A percentile compares a stretch with the other conserved stretches of the same genome.
phyloP scores from a whole-genome alignment of 2,329 filamentous ascomycete genomes.

The Apiospora sp. region DNA sequence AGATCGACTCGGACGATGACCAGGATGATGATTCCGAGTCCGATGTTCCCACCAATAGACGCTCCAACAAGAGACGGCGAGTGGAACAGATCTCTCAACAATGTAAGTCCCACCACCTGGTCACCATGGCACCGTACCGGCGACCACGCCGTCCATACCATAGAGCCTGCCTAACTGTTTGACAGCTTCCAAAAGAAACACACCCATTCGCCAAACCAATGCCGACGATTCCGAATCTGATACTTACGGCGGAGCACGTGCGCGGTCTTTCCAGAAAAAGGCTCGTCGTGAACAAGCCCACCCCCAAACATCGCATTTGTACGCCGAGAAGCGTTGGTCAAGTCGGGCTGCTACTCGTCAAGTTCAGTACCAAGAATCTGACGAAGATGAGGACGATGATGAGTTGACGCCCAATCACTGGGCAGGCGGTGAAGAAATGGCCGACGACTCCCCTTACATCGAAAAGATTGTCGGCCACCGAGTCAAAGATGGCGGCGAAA shows the following conservation, averaged over 20 bases:
- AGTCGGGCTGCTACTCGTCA: conserved; percentile 80
- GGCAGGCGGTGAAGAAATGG: conserved; percentile 68
- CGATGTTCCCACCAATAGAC: conserved; percentile 67
- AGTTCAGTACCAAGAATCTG: conserved; percentile 72
- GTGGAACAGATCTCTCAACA: conserved; percentile 67
- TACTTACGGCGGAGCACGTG: conserved; percentile 80
- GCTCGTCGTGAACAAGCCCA: conserved; percentile 74
- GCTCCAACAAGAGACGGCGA: conserved; percentile 74
- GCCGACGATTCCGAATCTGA: conserved; percentile 73
- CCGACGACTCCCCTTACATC: conserved; percentile 85
- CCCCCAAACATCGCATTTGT: conserved; percentile 69
- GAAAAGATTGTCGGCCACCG: conserved; percentile 91
- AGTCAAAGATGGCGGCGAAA: conserved; percentile 71
- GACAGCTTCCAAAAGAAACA: conserved; percentile 67
- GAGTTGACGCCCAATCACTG: conserved; percentile 76
- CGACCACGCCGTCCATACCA: neutral
- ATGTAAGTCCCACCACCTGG: conserved; percentile 55
- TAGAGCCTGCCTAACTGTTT: conserved; percentile 30
- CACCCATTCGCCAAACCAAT: conserved; percentile 62
- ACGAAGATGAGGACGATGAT: conserved; percentile 70
- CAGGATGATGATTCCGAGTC: conserved; percentile 75
- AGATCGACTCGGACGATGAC: conserved; percentile 58
- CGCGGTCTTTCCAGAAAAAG: conserved; percentile 75
- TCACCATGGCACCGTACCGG: conserved; percentile 19
- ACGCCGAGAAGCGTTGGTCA: conserved; percentile 89